Percentiles rank a stretch among this genome's conserved stretches.
These are phyloP conservation scores for Coniochaeta prunicola DNA, from an alignment of 2,329 filamentous ascomycete species.

Conservation along the genomic window DNA sequence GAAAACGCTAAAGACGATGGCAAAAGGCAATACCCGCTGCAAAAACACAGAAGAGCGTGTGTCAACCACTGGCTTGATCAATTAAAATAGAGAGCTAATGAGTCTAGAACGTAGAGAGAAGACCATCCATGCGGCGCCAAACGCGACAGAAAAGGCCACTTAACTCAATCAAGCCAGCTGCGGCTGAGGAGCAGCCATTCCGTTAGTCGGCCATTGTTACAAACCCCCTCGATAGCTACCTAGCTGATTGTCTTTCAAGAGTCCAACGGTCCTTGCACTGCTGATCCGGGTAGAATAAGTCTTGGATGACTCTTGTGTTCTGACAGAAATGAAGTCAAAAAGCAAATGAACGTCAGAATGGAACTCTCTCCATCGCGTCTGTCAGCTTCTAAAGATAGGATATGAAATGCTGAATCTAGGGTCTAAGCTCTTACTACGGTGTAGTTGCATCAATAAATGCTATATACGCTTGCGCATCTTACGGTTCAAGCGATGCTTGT, in stretches of 20 bases:
- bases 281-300: too few species aligned
- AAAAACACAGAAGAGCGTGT: background rate
- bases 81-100: background rate
- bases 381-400: background rate
- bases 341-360: background rate
- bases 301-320: background rate
- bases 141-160: background rate
- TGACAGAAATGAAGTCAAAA: background rate
- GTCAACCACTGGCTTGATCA: background rate
- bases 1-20: background rate
- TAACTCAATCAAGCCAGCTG: conserved; percentile 1
- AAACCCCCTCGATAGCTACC: background rate
- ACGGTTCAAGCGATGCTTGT: too few species aligned
- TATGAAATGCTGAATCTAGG: too few species aligned
- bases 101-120: background rate
- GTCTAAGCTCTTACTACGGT: background rate
- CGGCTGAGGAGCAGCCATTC: background rate
- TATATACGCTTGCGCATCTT: too few species aligned
- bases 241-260: background rate
- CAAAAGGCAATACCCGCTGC: background rate
- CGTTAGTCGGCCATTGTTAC: background rate
- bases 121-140: background rate
- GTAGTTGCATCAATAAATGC: background rate
- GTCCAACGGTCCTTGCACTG: too few species aligned
- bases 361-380: background rate